phyloP scores from a whole-genome alignment of 1,284 basidiomycete species.

The Trichosporon faecale region DNA sequence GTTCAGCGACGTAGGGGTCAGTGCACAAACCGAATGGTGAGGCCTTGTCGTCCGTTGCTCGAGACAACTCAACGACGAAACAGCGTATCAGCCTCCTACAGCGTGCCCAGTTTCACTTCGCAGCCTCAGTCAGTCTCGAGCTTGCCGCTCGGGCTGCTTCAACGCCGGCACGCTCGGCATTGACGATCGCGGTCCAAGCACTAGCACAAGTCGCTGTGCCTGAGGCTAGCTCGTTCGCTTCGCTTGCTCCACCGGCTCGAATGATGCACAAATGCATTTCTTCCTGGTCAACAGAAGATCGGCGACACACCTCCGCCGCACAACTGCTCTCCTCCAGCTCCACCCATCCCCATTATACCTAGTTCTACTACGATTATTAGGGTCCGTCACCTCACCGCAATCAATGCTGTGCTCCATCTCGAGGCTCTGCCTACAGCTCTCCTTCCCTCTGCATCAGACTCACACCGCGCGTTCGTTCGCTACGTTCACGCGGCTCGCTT shows the following conservation, averaged over 20 bases:
- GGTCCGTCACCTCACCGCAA: neutral
- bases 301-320: no score
- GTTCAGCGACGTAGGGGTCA: no score
- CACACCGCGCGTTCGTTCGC: neutral
- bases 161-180: no score
- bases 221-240: neutral
- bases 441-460: no score
- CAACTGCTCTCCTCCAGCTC: neutral
- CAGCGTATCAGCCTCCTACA: neutral
- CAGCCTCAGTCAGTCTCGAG: neutral
- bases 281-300: neutral
- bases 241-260: neutral
- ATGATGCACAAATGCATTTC: neutral
- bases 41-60: neutral
- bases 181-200: neutral
- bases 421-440: neutral
- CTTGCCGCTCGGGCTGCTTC: neutral
- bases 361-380: neutral
- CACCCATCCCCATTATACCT: neutral
- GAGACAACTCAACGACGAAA: neutral
- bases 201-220: neutral
- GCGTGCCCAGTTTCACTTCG: no score
- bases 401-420: neutral
- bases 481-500: neutral
- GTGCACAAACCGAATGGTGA: no score